Evolutionary conservation across 768 basidiomycete species (phyloP).

Genomic region (Cystobasidium ongulense): DNA sequence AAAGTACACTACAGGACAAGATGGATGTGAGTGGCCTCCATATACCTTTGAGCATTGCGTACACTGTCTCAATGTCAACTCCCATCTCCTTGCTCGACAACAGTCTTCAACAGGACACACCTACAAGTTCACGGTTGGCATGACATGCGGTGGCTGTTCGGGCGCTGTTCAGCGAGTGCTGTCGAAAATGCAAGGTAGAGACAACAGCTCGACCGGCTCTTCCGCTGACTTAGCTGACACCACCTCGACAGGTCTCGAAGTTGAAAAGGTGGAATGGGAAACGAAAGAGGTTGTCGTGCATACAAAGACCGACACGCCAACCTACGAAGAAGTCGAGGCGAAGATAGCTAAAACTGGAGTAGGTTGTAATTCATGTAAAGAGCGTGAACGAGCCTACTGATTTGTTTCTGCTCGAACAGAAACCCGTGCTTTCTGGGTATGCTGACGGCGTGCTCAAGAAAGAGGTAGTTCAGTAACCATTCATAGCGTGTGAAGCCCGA

Average conservation of each 20-base stretch:
- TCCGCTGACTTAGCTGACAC: slow-evolving; percentile 24
- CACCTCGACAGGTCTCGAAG: slow-evolving; percentile 51
- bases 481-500: no score
- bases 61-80: no score
- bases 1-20: no score
- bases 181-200: slow-evolving; percentile 58
- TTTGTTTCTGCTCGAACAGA: no score
- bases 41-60: no score
- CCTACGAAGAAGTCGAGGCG: slow-evolving; percentile 59
- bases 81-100: no score
- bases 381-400: background rate
- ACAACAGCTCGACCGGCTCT: slow-evolving; percentile 42
- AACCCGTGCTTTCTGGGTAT: background rate
- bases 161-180: slow-evolving; percentile 69
- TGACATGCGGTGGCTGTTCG: slow-evolving; percentile 79
- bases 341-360: slow-evolving; percentile 77
- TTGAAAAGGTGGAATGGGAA: slow-evolving; percentile 57
- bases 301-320: slow-evolving; percentile 49
- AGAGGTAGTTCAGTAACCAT: no score
- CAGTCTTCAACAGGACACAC: slow-evolving; percentile 44
- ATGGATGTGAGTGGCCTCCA: no score
- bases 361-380: background rate
- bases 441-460: background rate
- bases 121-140: slow-evolving; percentile 83
- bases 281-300: slow-evolving; percentile 62